A percentile compares a stretch with the other conserved stretches of the same genome.
phyloP scores from a whole-genome alignment of 108 stramenopile genomes.

The Cyclotella sp. region DNA sequence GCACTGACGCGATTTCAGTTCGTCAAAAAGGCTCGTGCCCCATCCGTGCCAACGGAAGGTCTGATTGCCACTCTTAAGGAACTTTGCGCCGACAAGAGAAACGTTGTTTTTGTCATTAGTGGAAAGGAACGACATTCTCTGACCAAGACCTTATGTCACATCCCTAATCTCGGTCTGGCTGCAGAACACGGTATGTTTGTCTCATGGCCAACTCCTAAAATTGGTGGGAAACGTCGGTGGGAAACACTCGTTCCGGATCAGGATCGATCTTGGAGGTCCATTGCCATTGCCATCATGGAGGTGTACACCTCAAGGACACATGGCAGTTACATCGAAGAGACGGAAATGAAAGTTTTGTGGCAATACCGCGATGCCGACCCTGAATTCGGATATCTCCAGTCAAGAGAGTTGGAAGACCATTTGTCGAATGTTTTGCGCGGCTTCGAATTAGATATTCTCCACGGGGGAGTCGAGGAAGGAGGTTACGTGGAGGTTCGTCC shows the following conservation, averaged over 20 bases:
- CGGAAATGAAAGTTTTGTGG: constrained; percentile 95
- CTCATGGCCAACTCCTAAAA: constrained; percentile 81
- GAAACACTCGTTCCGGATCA: constrained; percentile 90
- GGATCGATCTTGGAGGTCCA: constrained; percentile 85
- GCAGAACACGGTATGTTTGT: constrained; percentile 95
- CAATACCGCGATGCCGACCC: constrained; percentile 97
- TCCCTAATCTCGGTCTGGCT: constrained; percentile 89
- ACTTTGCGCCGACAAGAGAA: constrained; percentile 85
- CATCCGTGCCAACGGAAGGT: constrained; percentile 68
- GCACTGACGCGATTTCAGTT: constrained; percentile 87
- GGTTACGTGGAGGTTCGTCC: constrained; percentile 91
- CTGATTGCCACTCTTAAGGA: constrained; percentile 79
- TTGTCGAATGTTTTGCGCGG: constrained; percentile 87
- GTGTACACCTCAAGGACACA: constrained; percentile 93
- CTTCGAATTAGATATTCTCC: constrained; percentile 86
- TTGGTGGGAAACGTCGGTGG: constrained; percentile 71
- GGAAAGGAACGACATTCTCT: constrained; percentile 89
- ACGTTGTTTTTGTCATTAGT: constrained; percentile 91
- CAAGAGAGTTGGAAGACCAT: constrained; percentile 96
- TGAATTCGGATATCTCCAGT: constrained; percentile 97
- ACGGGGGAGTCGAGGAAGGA: constrained; percentile 88
- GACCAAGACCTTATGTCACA: constrained; percentile 76
- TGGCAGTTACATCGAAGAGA: constrained; percentile 90
- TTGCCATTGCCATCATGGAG: constrained; percentile 92
- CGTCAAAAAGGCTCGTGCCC: constrained; percentile 87